These are phyloP conservation scores for Litsea cubeba DNA, from an alignment of 164 flowering plant genomes.

Conservation along the genomic window DNA sequence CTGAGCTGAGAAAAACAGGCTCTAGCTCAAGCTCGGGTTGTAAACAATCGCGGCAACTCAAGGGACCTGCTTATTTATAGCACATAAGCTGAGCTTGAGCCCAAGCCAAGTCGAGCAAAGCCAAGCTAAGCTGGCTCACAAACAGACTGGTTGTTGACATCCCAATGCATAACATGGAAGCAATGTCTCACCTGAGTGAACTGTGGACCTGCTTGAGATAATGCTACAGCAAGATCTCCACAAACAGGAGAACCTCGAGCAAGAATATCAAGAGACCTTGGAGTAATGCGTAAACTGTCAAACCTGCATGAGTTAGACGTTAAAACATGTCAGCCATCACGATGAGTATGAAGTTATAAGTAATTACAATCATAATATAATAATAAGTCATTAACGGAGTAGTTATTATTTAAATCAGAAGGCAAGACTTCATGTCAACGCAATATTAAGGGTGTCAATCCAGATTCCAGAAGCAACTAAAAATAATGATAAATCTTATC, in stretches of 20 bases:
- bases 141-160: too few relatives aligned
- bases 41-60: too few relatives aligned
- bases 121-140: too few relatives aligned
- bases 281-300: slow-evolving; percentile 94
- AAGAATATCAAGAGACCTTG: slow-evolving; percentile 97
- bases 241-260: slow-evolving; percentile 93
- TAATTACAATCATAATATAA: neutral
- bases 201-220: slow-evolving; percentile 97
- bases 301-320: slow-evolving; percentile 49
- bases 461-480: neutral
- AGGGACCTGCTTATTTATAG: too few relatives aligned
- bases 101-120: too few relatives aligned
- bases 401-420: slow-evolving; percentile 2
- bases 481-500: neutral
- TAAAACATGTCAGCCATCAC: slow-evolving; percentile 13
- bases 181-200: slow-evolving; percentile 74
- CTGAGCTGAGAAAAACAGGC: neutral
- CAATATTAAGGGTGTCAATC: neutral
- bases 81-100: too few relatives aligned
- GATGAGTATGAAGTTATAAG: neutral
- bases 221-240: slow-evolving; percentile 97
- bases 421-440: neutral
- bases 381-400: neutral
- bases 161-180: neutral
- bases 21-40: too few relatives aligned